A percentile compares a stretch with the other conserved stretches of the same genome.
Conservation (phyloP, 1,139 yeast species). For the Geotrichum aggregatum region DNA sequence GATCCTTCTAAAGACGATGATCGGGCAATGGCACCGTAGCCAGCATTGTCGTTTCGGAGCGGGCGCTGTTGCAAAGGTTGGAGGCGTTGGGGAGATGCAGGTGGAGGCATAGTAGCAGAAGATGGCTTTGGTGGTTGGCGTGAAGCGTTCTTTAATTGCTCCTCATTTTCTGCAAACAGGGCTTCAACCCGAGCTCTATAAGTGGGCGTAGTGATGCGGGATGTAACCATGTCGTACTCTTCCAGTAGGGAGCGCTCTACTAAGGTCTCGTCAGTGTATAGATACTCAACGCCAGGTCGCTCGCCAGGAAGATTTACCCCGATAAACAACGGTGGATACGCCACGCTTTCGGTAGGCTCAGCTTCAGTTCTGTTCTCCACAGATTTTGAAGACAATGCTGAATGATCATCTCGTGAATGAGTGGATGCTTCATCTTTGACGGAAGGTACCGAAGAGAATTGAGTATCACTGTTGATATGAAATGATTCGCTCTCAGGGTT, state of each 20-base stretch:
- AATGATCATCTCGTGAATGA: not conserved
- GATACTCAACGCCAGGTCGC: slow-evolving; percentile 33
- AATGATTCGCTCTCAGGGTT: not conserved
- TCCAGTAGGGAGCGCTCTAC: slow-evolving; percentile 23
- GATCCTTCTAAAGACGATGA: slow-evolving; percentile 18
- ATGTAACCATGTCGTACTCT: slow-evolving; percentile 41
- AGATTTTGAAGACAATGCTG: not conserved
- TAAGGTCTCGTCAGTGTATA: slow-evolving; percentile 35
- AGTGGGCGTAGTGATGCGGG: slow-evolving; percentile 36
- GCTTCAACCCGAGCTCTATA: slow-evolving; percentile 35
- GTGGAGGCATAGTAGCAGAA: slow-evolving; percentile 4
- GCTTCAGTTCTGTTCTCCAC: not conserved
- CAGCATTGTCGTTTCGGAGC: slow-evolving; percentile 13
- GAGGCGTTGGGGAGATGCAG: slow-evolving; percentile 11
- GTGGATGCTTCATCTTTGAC: not conserved
- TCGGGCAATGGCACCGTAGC: slow-evolving; percentile 5
- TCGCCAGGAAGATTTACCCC: slow-evolving; percentile 39
- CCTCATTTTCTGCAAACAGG: slow-evolving; percentile 28
- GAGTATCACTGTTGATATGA: not conserved
- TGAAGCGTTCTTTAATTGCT: slow-evolving; percentile 1
- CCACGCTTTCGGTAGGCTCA: not conserved
- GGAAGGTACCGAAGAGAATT: slow-evolving; percentile 4
- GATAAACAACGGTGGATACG: slow-evolving; percentile 31
- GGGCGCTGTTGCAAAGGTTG: slow-evolving; percentile 16
- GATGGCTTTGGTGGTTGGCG: slow-evolving; percentile 1